A percentile compares a stretch with the other conserved stretches of the same genome.
These are phyloP conservation scores for Beauveria scarabaeidicola DNA, from an alignment of 2,329 filamentous ascomycete genomes.

Conservation along the genomic window DNA sequence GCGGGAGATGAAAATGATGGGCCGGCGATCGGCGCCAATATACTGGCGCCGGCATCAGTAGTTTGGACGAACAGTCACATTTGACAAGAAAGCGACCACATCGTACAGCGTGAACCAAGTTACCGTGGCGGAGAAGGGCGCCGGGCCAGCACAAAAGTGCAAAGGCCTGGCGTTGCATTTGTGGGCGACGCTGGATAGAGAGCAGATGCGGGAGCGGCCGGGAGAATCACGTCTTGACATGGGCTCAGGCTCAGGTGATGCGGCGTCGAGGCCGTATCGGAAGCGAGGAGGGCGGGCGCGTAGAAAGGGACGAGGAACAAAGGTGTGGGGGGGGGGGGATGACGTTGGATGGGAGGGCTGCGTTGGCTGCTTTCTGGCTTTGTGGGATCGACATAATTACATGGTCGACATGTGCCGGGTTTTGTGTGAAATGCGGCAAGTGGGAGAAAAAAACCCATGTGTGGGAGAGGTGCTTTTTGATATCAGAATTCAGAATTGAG, in stretches of 20 bases:
- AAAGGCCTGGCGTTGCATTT: not conserved
- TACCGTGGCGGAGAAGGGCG: not conserved
- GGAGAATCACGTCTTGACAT: not conserved
- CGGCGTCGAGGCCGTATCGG: not conserved
- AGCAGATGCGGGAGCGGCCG: not conserved
- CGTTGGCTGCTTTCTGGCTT: not conserved
- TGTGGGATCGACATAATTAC: not conserved
- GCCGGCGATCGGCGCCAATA: not conserved
- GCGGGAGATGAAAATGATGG: not conserved
- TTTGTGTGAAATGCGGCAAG: not conserved
- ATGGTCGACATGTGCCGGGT: not conserved
- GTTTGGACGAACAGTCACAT: not conserved
- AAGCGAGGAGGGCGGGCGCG: not conserved
- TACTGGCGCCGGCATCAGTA: not conserved
- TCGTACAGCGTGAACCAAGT: too few species aligned
- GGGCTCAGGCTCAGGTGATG: constrained; percentile 2
- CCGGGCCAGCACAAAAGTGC: not conserved
- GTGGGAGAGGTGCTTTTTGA: not conserved
- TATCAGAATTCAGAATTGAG: not conserved
- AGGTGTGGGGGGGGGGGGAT: not conserved
- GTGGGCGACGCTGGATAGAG: not conserved
- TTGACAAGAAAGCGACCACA: not conserved
- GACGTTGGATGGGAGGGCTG: not conserved
- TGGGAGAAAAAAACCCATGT: too few species aligned
- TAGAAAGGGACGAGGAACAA: not conserved